Evolutionary conservation across 2,329 filamentous ascomycete species (phyloP).

Genomic region (Ophiostoma novo-ulmi): DNA sequence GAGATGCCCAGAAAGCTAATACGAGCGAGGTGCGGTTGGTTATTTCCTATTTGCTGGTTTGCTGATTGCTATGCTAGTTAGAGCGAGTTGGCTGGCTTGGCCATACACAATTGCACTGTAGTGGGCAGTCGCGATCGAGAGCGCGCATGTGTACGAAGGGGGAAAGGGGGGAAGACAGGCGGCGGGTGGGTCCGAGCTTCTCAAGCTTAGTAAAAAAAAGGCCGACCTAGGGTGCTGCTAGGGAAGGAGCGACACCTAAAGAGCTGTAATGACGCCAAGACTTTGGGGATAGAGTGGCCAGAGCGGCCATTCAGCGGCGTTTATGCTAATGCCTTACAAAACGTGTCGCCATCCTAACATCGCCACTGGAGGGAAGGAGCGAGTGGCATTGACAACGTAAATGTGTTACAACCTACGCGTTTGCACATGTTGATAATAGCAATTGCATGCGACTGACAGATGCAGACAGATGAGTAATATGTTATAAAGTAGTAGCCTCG

Average conservation of each 20-base stretch:
- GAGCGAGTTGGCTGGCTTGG: not conserved
- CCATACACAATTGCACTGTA: constrained; percentile 10
- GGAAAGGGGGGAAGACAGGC: constrained; percentile 11
- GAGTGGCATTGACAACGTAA: not conserved
- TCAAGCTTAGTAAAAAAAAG: constrained; percentile 10
- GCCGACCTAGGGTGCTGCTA: not conserved
- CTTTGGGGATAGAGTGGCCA: not conserved
- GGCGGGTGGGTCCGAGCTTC: constrained; percentile 12
- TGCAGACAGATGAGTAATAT: not conserved
- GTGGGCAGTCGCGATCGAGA: constrained; percentile 15
- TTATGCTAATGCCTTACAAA: not conserved
- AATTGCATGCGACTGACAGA: not conserved
- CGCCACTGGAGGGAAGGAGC: constrained; percentile 15
- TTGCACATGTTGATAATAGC: not conserved
- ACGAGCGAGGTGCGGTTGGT: not conserved
- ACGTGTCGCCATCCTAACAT: constrained; percentile 18
- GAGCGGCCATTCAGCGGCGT: constrained; percentile 7
- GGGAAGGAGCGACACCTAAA: not conserved
- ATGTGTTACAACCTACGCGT: not conserved
- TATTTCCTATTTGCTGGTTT: not conserved
- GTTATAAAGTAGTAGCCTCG: not conserved
- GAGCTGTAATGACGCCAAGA: not conserved
- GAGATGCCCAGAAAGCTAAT: constrained; percentile 7
- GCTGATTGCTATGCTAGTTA: not conserved
- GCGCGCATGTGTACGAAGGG: constrained; percentile 14